Evolutionary conservation across 176 grass and related monocot species (phyloP).

Genomic region (Phyllostachys edulis): DNA sequence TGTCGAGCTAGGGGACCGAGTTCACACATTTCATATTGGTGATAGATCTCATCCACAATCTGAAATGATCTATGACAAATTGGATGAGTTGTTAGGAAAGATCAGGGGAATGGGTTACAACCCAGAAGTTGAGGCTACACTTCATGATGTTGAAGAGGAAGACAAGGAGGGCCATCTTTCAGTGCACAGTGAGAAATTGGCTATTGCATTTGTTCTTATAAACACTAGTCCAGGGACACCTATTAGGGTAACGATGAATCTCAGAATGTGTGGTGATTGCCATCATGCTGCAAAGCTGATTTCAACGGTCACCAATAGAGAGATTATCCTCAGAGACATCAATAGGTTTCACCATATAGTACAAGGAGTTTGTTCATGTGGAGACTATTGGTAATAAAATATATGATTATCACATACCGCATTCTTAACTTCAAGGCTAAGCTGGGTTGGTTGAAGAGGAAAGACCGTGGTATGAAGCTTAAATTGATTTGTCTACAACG

Average conservation of each 20-base stretch:
- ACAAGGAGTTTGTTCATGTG: constrained; percentile 59
- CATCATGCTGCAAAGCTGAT: constrained; percentile 68
- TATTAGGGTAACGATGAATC: constrained; percentile 73
- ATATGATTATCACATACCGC: constrained; percentile 1
- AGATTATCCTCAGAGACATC: constrained; percentile 71
- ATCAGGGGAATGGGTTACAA: constrained; percentile 76
- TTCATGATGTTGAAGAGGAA: constrained; percentile 92
- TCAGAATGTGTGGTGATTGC: constrained; percentile 70
- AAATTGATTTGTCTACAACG: background rate
- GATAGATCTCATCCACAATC: constrained; percentile 71
- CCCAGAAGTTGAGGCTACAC: constrained; percentile 52
- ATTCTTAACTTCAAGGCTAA: background rate
- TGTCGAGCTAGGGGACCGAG: constrained; percentile 58
- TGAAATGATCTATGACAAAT: constrained; percentile 68
- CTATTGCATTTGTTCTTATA: constrained; percentile 69
- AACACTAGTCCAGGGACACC: constrained; percentile 50
- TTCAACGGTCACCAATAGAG: constrained; percentile 49
- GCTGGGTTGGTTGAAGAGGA: background rate
- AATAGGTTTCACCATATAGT: constrained; percentile 75
- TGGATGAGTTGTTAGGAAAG: constrained; percentile 52
- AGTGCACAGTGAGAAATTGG: constrained; percentile 75
- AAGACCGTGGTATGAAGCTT: constrained; percentile 25
- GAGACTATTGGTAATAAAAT: constrained; percentile 68
- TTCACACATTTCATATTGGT: constrained; percentile 66
- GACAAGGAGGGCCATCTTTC: constrained; percentile 75